Conservation (phyloP, 176 grass and related monocot species). For the Triticum urartu region DNA sequence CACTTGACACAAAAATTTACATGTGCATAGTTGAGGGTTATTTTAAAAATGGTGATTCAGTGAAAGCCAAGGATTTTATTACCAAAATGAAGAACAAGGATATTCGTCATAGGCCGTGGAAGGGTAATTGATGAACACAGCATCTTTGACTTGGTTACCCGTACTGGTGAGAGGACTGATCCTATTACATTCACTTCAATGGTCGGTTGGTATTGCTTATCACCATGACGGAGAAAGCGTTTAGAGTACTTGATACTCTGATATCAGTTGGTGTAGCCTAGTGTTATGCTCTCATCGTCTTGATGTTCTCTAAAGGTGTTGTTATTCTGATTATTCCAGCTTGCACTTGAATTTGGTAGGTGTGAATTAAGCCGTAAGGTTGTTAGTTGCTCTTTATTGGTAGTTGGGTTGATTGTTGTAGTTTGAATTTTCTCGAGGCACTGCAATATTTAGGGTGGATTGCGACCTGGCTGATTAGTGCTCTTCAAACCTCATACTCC, state of each 20-base stretch:
- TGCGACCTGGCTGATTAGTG: not conserved
- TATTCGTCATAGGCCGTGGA: not conserved
- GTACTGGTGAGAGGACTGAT: no score
- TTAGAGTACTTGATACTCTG: no score
- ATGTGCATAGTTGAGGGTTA: not conserved
- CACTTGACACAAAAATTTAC: no score
- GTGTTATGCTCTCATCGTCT: not conserved
- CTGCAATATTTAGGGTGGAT: not conserved
- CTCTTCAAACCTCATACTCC: no score
- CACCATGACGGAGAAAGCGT: not conserved
- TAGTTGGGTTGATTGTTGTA: not conserved
- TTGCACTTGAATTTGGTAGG: not conserved
- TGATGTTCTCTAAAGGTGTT: not conserved
- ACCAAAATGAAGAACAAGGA: not conserved
- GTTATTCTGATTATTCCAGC: not conserved
- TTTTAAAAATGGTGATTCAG: not conserved
- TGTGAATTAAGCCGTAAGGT: not conserved
- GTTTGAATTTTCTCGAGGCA: not conserved
- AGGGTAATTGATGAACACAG: no score
- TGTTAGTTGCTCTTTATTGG: not conserved
- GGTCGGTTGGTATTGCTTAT: not conserved
- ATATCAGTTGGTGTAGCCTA: no score
- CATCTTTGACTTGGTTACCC: no score
- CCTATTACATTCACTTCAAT: not conserved
- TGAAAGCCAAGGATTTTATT: not conserved